Percentiles rank a stretch among this genome's conserved stretches.
phyloP scores from a whole-genome alignment of 352 stramenopile genomes.

The Pythium insidiosum region DNA sequence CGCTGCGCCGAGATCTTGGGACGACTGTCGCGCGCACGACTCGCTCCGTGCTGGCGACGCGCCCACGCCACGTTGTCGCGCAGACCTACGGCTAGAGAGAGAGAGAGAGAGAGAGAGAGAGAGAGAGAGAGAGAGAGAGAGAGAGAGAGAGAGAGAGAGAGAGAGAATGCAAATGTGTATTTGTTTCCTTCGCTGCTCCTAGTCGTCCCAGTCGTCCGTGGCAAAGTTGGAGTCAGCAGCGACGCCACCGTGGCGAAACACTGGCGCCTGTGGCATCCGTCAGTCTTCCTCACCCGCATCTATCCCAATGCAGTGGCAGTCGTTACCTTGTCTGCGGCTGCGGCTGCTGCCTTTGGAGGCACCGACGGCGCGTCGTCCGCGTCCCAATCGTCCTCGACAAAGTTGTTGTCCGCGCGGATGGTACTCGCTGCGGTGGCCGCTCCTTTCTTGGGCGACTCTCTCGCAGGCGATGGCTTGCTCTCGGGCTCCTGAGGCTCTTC shows the following conservation, averaged over 20 bases:
- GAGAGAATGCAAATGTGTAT: neutral
- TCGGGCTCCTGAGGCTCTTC: too few species aligned
- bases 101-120: neutral
- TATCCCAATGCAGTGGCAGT: neutral
- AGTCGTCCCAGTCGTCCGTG: constrained; percentile 62
- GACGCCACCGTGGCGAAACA: constrained; percentile 37
- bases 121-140: neutral
- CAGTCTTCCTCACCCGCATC: neutral
- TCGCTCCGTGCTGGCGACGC: constrained; percentile 36
- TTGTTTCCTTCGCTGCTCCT: neutral
- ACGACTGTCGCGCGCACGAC: constrained; percentile 12
- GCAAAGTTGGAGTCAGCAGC: constrained; percentile 58
- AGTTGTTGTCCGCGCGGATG: constrained; percentile 55
- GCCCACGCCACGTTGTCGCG: constrained; percentile 51
- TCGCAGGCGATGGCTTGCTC: constrained; percentile 2
- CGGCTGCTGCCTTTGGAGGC: neutral
- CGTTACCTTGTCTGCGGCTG: constrained; percentile 26
- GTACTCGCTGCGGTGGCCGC: constrained; percentile 3
- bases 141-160: neutral
- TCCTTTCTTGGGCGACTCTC: neutral
- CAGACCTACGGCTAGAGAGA: constrained; percentile 29
- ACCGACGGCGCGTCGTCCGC: constrained; percentile 26
- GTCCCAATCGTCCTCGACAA: constrained; percentile 74
- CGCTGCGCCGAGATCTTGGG: constrained; percentile 30
- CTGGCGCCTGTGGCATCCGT: constrained; percentile 1